A percentile compares a stretch with the other conserved stretches of the same genome.
These are phyloP conservation scores for Erythrophleum ivorense DNA, from an alignment of 331 rosid species.

Conservation along the genomic window DNA sequence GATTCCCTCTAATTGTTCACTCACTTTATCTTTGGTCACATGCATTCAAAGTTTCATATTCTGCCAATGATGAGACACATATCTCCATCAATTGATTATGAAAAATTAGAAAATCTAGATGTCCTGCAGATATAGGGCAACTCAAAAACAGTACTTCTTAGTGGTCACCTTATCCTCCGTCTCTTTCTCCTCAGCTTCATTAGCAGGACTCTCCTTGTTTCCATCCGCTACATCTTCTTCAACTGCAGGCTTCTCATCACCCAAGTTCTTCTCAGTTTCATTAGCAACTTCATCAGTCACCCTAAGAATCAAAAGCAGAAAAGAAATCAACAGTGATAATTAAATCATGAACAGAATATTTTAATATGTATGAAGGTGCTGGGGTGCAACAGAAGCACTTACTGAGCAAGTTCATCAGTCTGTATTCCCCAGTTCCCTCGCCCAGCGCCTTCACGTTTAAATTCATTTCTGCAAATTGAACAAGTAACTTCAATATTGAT, in stretches of 20 bases:
- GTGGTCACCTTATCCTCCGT: constrained; percentile 67
- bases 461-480: constrained; percentile 56
- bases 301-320: constrained; percentile 42
- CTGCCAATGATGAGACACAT: not conserved
- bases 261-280: constrained; percentile 70
- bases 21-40: not conserved
- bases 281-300: constrained; percentile 61
- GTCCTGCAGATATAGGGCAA: not conserved
- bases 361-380: not conserved
- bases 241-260: constrained; percentile 60
- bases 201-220: constrained; percentile 69
- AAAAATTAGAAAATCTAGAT: not conserved
- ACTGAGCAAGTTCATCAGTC: constrained; percentile 73
- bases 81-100: not conserved
- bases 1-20: not conserved
- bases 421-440: constrained; percentile 93
- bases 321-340: not conserved
- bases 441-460: constrained; percentile 89
- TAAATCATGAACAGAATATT: not conserved
- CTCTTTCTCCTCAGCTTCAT: constrained; percentile 76
- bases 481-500: constrained; percentile 13
- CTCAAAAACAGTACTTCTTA: not conserved
- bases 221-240: constrained; percentile 61
- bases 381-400: constrained; percentile 35
- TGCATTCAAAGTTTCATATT: not conserved